Evolutionary conservation across 2,329 filamentous ascomycete genomes (phyloP).

Genomic region (Penicillium nordicum): DNA sequence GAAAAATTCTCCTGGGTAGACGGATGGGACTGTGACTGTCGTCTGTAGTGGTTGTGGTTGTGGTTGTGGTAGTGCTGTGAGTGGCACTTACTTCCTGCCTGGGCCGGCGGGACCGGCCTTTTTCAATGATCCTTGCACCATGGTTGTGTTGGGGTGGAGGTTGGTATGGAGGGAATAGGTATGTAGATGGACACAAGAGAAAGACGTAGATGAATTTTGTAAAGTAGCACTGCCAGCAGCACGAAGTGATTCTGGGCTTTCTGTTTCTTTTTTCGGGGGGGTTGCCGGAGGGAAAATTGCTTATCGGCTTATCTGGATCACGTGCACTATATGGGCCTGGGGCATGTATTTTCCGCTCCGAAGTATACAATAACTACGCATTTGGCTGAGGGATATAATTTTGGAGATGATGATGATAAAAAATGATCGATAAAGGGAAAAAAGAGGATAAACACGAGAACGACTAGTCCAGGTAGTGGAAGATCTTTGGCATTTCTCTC

Average conservation of each 20-base stretch:
- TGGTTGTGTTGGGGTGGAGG: slow-evolving; percentile 19
- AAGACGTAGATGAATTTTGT: neutral
- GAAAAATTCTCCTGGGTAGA: neutral
- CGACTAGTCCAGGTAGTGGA: neutral
- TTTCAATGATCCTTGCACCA: slow-evolving; percentile 51
- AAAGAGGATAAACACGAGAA: too few species aligned
- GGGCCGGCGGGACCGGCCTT: slow-evolving; percentile 35
- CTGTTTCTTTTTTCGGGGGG: slow-evolving; percentile 1
- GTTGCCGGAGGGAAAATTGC: slow-evolving; percentile 12
- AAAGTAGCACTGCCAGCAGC: slow-evolving; percentile 20
- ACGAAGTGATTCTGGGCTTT: slow-evolving; percentile 6
- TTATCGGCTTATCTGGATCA: slow-evolving; percentile 11
- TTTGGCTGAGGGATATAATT: neutral
- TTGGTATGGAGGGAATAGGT: neutral
- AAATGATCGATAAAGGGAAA: too few species aligned
- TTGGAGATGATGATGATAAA: neutral
- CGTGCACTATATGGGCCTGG: neutral
- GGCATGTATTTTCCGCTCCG: slow-evolving; percentile 1
- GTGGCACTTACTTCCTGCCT: slow-evolving; percentile 36
- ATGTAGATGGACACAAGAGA: neutral
- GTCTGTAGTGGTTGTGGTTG: neutral
- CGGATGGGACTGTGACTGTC: neutral
- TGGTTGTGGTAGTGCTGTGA: neutral
- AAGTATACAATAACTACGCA: neutral
- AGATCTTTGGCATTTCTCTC: slow-evolving; percentile 1